Percentiles rank a stretch among this genome's conserved stretches.
phyloP scores from a whole-genome alignment of 2,329 filamentous ascomycete genomes.

The Aspergillus calidoustus region DNA sequence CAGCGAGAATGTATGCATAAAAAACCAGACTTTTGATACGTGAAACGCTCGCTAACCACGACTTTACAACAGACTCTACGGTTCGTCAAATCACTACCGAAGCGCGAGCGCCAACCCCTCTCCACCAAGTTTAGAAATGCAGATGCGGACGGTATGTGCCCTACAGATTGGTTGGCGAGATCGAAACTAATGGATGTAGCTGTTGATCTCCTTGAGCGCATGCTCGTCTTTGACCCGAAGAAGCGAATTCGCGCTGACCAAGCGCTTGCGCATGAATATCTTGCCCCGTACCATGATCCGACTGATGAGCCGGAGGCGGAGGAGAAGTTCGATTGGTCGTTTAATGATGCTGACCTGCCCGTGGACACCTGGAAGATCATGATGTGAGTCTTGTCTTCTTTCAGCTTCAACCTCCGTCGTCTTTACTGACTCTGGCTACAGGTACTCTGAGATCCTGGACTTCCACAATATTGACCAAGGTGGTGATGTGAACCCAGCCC shows the following conservation, averaged over 20 bases:
- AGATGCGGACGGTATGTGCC: constrained; percentile 73
- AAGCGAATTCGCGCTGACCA: constrained; percentile 87
- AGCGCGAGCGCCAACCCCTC: constrained; percentile 87
- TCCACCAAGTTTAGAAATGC: constrained; percentile 93
- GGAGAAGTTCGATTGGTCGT: constrained; percentile 99
- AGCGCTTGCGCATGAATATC: constrained; percentile 88
- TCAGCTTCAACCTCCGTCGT: neutral
- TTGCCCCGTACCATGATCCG: constrained; percentile 95
- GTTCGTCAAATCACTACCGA: constrained; percentile 96
- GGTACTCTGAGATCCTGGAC: constrained; percentile 98
- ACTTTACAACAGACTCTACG: constrained; percentile 71
- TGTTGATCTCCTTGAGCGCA: constrained; percentile 89
- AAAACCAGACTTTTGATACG: constrained; percentile 7
- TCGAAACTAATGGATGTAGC: constrained; percentile 56
- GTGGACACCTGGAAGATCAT: constrained; percentile 99
- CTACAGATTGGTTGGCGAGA: neutral
- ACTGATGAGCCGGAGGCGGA: constrained; percentile 94
- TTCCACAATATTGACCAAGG: constrained; percentile 87
- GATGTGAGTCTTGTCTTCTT: constrained; percentile 71
- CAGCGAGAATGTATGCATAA: constrained; percentile 81
- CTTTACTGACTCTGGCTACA: constrained; percentile 42
- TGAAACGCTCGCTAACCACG: constrained; percentile 27
- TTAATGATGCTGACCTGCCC: constrained; percentile 95
- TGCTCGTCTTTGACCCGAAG: constrained; percentile 99
- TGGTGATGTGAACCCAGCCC: constrained; percentile 37